A percentile compares a stretch with the other conserved stretches of the same genome.
These are phyloP conservation scores for Aphanomyces astaci DNA, from an alignment of 352 stramenopile genomes.

Conservation along the genomic window DNA sequence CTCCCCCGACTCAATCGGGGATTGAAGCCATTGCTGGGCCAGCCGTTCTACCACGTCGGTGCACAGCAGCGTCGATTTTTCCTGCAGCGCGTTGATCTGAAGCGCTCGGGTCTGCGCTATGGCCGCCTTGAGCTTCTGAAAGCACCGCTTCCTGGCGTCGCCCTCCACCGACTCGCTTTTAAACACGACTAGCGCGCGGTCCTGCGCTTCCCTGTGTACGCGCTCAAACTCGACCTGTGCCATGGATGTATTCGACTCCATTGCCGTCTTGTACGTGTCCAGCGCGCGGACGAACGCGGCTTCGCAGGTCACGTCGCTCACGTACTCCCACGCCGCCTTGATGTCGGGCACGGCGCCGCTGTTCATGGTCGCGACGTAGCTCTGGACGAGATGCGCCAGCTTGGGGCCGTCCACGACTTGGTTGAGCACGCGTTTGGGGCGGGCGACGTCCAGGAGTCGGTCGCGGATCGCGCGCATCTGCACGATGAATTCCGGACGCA, in stretches of 20 bases:
- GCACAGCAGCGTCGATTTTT: conserved; percentile 47
- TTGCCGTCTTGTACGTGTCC: conserved; percentile 47
- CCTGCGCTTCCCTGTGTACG: conserved; percentile 63
- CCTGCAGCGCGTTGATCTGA: conserved; percentile 50
- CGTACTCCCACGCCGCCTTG: conserved; percentile 75
- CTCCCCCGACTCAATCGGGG: conserved; percentile 34
- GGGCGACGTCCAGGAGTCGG: conserved; percentile 41
- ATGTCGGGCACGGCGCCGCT: conserved; percentile 71
- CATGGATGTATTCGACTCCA: conserved; percentile 31
- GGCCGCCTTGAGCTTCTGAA: conserved; percentile 68
- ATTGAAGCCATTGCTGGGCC: conserved; percentile 32
- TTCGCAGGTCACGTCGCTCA: conserved; percentile 69
- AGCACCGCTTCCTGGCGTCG: conserved; percentile 42
- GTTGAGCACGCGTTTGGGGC: conserved; percentile 56
- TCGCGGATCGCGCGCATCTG: conserved; percentile 54
- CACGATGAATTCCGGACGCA: conserved; percentile 68
- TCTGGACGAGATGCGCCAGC: conserved; percentile 49
- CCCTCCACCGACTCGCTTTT: conserved; percentile 66
- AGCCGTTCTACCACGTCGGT: conserved; percentile 37
- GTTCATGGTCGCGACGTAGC: conserved; percentile 74
- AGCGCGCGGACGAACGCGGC: conserved; percentile 44
- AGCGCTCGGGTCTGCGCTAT: conserved; percentile 50
- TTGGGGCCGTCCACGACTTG: conserved; percentile 56
- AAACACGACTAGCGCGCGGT: conserved; percentile 55
- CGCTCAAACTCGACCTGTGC: conserved; percentile 65